phyloP scores from a whole-genome alignment of 495 filamentous ascomycete genomes.

The Talaromyces wortmannii region DNA sequence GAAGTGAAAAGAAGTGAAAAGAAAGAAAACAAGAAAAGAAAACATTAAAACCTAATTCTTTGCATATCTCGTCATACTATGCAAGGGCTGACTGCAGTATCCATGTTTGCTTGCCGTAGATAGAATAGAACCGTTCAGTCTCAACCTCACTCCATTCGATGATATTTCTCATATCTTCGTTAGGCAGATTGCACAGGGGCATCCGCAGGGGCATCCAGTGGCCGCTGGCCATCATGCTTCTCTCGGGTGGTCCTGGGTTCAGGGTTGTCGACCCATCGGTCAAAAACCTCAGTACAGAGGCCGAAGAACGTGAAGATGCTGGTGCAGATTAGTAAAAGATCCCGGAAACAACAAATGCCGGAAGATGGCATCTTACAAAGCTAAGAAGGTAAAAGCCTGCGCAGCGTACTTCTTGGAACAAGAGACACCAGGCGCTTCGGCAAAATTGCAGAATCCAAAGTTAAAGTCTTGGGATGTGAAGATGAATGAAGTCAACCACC shows the following conservation, averaged over 20 bases:
- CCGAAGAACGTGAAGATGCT: conserved; percentile 42
- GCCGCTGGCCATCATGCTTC: conserved; percentile 16
- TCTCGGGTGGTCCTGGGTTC: conserved; percentile 9
- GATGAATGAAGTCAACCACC: conserved; percentile 55
- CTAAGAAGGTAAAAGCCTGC: conserved; percentile 55
- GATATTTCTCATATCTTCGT: not conserved
- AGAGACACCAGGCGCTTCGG: conserved; percentile 19
- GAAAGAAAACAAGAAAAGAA: too few relatives aligned
- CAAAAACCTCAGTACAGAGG: conserved; percentile 44
- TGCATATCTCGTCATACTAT: too few relatives aligned
- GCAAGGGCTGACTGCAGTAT: too few relatives aligned
- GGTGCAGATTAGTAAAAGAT: not conserved
- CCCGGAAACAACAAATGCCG: not conserved
- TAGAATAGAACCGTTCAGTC: too few relatives aligned
- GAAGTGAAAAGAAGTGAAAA: too few relatives aligned
- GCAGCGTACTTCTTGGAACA: conserved; percentile 38
- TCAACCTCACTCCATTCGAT: too few relatives aligned
- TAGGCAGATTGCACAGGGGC: conserved; percentile 4
- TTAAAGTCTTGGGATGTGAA: conserved; percentile 52
- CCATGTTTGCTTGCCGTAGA: too few relatives aligned
- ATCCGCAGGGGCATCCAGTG: conserved; percentile 22
- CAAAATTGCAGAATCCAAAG: conserved; percentile 23
- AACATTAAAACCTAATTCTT: too few relatives aligned
- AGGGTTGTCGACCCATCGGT: conserved; percentile 30
- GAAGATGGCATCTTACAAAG: conserved; percentile 44